Evolutionary conservation across 768 basidiomycete genomes (phyloP), one percentile per base, ranked within the genome.

Genomic region (Collybia nuda): DNA sequence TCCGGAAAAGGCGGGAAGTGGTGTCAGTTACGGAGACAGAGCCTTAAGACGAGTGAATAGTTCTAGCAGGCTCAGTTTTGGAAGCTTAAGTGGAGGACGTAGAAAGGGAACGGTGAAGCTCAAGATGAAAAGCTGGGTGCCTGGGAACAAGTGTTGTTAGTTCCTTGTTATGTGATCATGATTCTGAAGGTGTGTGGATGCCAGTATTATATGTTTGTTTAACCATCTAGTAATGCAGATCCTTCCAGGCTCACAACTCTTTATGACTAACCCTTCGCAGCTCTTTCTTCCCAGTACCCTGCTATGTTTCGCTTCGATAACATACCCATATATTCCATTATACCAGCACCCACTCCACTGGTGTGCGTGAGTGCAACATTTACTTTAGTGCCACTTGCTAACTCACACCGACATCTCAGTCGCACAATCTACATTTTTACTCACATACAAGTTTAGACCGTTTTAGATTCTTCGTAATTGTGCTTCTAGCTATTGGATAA

Each of bases 1-100:
- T 68, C 96, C 96, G 37, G 95, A 98, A 71, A 89, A 90, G 63
- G 83, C 91, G 14, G 96, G 93, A 1, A 94, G 91, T 54, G 97
- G 97, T 18, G 93, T 99, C 40, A 93, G 90, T 61, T 99, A 97
- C 63, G 97, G 97, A 7, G 97, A 98, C 67, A 80, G 97, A 52
- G 90, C 93, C 19, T 75, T 98, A 26, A 80, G 93, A 50, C 79
- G 96, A 60, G 92, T 98, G 26, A 93, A 88, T 54, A 92, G 90
- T 65, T 89, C 88, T n/a, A 92, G 90, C 61, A 83, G 90, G 49
- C 72, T 94, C 59, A 92, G 90, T 64, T 90, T 92, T 65, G 90
- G 89, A 14, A 90, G 88, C 62, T 70, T 90, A 44, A 89, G 86
- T 61, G 82, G 79, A n/a, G 70, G 78, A 40, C 82, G 86, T 43